Percentiles rank a stretch among this genome's conserved stretches.
phyloP scores from a whole-genome alignment of 192 early-diverging fungal species.

The Mortierella hygrophila region DNA sequence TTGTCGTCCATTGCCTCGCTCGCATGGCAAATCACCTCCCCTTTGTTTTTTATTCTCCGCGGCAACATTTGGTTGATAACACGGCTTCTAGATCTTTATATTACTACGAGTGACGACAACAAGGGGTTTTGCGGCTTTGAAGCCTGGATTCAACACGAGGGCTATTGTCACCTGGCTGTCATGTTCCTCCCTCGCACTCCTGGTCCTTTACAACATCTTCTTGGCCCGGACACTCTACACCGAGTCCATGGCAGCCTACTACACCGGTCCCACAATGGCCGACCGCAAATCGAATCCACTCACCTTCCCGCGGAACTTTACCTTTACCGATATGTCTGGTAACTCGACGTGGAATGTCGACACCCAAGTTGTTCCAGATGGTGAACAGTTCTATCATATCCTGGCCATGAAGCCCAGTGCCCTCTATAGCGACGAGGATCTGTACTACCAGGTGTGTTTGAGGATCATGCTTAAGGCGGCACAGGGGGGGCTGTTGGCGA shows the following conservation, averaged over 20 bases:
- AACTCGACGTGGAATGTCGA: constrained; percentile 5
- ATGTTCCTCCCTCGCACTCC: constrained; percentile 22
- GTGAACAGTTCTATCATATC: constrained; percentile 10
- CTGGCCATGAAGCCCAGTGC: constrained; percentile 35
- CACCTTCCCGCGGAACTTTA: not conserved
- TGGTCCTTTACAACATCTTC: constrained; percentile 40
- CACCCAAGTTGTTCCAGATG: not conserved
- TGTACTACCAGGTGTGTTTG: constrained; percentile 1
- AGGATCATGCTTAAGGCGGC: constrained; percentile 21
- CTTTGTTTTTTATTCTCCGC: not conserved
- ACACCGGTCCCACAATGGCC: not conserved
- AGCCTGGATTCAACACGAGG: constrained; percentile 48
- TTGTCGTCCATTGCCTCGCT: not conserved
- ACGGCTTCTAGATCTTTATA: constrained; percentile 35
- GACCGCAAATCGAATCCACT: not conserved
- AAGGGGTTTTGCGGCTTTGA: constrained; percentile 47
- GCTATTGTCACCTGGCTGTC: constrained; percentile 51
- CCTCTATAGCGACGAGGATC: constrained; percentile 2
- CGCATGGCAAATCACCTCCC: not conserved
- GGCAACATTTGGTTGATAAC: not conserved
- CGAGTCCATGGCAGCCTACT: constrained; percentile 41
- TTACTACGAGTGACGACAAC: constrained; percentile 43
- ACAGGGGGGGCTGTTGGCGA: constrained; percentile 29
- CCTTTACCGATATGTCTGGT: constrained; percentile 21
- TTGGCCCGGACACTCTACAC: constrained; percentile 31